Base-by-base conservation (phyloP, 192 early-diverging fungal species). In the Backusella luteola region DNA sequence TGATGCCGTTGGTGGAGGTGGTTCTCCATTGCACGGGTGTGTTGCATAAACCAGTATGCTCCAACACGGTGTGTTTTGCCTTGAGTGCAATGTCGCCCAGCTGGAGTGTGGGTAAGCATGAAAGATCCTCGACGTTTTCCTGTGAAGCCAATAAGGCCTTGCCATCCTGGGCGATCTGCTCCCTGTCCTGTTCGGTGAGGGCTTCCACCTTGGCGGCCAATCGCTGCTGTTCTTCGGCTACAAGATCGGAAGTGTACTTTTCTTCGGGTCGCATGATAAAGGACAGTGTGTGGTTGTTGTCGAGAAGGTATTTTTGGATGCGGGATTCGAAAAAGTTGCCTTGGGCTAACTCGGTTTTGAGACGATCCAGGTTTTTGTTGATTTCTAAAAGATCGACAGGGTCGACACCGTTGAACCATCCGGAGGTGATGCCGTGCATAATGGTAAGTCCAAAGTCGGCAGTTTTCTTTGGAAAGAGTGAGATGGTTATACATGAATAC, bases 331-430 rank as follows among this genome's bases (percentile, higher is more conserved):
- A 97, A 80, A 93, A 94, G 4, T 84, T 79, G 21, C 86, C 92
- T 66, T 80, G 9, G 3, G 81, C 84, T 12, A 89, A 59, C 69
- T 91, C 90, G 1, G 86, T 76, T 32, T 91, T 89, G 17, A 99
- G 83, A 8, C 88, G 85, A 38, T 90, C 89, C 44, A 97, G 88
- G 68, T 91, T 90, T 82, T 91, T 90, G 73, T 92, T 91, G 44
- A 96, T 83, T 69, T 94, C 90, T 66, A 98, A 77, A 36, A 94
- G 88, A 73, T 96, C 93, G 2, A 95, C 83, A 0, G 96, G 94
- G 63, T 99, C 90, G 15, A 88, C 90, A 26, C 93, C 94, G 78
- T 98, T 96, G 79, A 96, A 93, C 95, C 95, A 95, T 26, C 93
- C 88, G 7, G 93, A 90, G 5, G 92, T 87, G 32, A 96, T 77